A percentile compares a stretch with the other conserved stretches of the same genome.
Conservation (phyloP, 805 yeast species). For the Dipodascopsis uninucleata region DNA sequence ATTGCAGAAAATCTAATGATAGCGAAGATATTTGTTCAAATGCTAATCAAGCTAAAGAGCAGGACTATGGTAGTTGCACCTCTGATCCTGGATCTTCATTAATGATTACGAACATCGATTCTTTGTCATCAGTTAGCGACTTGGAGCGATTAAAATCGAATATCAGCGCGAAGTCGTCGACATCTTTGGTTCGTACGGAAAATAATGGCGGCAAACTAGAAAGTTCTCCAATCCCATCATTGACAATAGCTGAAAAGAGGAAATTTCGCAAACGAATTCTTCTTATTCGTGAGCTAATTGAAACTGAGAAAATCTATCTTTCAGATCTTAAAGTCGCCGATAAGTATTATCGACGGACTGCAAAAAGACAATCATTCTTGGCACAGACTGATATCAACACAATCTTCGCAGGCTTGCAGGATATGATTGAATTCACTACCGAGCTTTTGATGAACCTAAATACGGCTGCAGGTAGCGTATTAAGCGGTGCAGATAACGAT, state of each 20-base stretch:
- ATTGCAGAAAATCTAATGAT: no score
- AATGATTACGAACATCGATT: background rate
- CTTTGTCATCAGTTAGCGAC: background rate
- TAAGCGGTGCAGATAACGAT: constrained; percentile 29
- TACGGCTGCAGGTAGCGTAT: constrained; percentile 17
- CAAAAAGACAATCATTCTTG: constrained; percentile 32
- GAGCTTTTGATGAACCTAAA: constrained; percentile 31
- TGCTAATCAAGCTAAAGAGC: no score
- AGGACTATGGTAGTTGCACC: no score
- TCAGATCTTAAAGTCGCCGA: constrained; percentile 38
- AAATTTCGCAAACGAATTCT: constrained; percentile 31
- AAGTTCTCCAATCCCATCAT: background rate
- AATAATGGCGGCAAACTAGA: background rate
- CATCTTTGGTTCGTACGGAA: background rate
- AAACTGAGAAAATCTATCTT: constrained; percentile 39
- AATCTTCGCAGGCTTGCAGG: constrained; percentile 34
- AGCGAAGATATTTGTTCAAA: no score
- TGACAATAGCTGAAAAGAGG: constrained; percentile 11
- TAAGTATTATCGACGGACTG: constrained; percentile 26
- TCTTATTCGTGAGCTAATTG: constrained; percentile 38
- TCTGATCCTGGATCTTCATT: constrained; percentile 1
- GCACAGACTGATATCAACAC: constrained; percentile 36
- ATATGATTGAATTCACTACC: constrained; percentile 33
- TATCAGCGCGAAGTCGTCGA: background rate
- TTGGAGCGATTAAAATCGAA: no score